These are phyloP conservation scores for Allium fistulosum DNA, from an alignment of 106 monocot genomes.

Conservation along the genomic window DNA sequence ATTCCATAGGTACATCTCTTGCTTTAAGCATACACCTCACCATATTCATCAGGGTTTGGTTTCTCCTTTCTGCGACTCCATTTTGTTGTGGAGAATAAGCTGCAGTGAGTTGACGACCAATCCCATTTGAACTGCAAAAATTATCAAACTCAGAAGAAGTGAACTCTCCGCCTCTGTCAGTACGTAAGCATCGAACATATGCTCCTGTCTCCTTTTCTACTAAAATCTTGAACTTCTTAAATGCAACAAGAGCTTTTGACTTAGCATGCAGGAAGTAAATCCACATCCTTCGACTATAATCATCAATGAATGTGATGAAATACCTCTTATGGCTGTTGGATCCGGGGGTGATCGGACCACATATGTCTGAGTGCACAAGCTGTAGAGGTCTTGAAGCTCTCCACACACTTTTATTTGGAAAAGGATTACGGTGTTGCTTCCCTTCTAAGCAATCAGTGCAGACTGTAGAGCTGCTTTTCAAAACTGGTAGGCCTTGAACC, in stretches of 20 bases:
- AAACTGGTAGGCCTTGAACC: not conserved
- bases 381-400: not conserved
- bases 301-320: not conserved
- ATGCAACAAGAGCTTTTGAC: not conserved
- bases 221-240: not conserved
- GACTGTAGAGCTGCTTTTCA: not conserved
- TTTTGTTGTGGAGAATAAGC: not conserved
- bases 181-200: not conserved
- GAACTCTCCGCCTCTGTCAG: not conserved
- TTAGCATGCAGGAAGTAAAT: not conserved
- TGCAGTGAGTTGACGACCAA: not conserved
- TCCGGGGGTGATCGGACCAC: not conserved
- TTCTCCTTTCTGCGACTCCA: too few species aligned
- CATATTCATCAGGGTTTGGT: too few species aligned
- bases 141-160: not conserved
- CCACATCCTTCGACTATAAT: constrained; percentile 2
- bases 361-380: constrained; percentile 4
- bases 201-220: constrained; percentile 2
- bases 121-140: constrained; percentile 4
- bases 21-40: too few species aligned
- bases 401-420: not conserved
- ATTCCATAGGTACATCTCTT: not conserved
- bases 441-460: not conserved
- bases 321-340: constrained; percentile 1
- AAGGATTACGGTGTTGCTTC: not conserved